A percentile compares a stretch with the other conserved stretches of the same genome.
phyloP scores from a whole-genome alignment of 78 protist species.

The Protostelium mycophagum region DNA sequence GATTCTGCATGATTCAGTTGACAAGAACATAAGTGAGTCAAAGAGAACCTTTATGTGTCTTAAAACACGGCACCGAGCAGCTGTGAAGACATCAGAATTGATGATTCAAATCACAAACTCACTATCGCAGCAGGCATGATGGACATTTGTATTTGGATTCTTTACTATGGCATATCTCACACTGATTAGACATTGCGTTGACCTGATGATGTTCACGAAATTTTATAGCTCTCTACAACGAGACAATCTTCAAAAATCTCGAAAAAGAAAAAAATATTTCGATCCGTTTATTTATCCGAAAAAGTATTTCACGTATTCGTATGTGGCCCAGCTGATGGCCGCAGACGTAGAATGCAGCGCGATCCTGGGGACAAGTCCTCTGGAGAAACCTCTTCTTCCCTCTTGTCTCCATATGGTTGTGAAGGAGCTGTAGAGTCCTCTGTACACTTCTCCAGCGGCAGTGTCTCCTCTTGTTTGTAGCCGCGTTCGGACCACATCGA shows the following conservation, averaged over 20 bases:
- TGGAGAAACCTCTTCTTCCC: slow-evolving; percentile 32
- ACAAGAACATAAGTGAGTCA: background rate
- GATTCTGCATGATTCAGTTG: background rate
- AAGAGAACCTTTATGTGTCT: background rate
- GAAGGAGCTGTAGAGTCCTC: slow-evolving; percentile 46
- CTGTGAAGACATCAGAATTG: background rate
- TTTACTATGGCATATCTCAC: background rate
- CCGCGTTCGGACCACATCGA: slow-evolving; percentile 71
- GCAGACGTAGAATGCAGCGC: slow-evolving; percentile 57
- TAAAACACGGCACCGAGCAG: background rate
- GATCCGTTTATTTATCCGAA: slow-evolving; percentile 25
- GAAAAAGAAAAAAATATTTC: too few relatives aligned
- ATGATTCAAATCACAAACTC: background rate
- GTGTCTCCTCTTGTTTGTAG: slow-evolving; percentile 61
- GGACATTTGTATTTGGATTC: background rate
- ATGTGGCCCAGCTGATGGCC: slow-evolving; percentile 55
- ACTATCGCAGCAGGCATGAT: background rate
- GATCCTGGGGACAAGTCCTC: slow-evolving; percentile 59
- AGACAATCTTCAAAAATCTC: too few relatives aligned
- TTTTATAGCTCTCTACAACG: too few relatives aligned
- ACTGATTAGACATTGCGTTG: too few relatives aligned
- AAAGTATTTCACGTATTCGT: slow-evolving; percentile 40
- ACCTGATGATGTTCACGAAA: too few relatives aligned
- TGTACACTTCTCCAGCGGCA: slow-evolving; percentile 24
- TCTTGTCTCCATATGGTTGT: slow-evolving; percentile 42